Evolutionary conservation across 441 rosid genomes (phyloP).

Genomic region (Arabidopsis hybrid): DNA sequence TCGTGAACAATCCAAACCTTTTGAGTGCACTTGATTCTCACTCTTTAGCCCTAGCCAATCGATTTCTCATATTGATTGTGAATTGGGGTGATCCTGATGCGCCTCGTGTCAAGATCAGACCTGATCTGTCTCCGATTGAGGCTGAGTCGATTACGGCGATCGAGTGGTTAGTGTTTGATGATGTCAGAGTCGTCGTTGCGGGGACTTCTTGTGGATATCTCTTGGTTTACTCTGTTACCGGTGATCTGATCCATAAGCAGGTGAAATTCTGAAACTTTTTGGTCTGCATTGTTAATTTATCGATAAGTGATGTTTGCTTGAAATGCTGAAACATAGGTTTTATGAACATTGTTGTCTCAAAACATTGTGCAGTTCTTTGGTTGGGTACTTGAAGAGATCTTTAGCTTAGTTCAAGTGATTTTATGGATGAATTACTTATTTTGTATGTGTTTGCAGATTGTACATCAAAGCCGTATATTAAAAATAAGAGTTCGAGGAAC

Average conservation of each 20-base stretch:
- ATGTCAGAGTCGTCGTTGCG: constrained; percentile 64
- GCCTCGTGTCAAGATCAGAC: constrained; percentile 79
- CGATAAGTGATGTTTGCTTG: constrained; percentile 8
- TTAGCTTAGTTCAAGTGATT: not conserved
- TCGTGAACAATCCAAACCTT: constrained; percentile 63
- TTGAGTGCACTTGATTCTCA: constrained; percentile 77
- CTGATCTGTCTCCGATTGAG: constrained; percentile 81
- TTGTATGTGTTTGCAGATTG: constrained; percentile 49
- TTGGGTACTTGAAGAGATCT: not conserved
- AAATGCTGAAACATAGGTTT: not conserved
- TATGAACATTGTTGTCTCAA: constrained; percentile 3
- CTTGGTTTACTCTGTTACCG: constrained; percentile 68
- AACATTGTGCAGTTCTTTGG: constrained; percentile 1
- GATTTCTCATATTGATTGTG: constrained; percentile 58
- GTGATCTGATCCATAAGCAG: constrained; percentile 84
- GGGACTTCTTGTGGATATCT: constrained; percentile 91
- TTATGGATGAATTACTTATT: not conserved
- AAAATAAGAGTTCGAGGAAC: constrained; percentile 80
- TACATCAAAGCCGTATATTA: constrained; percentile 67
- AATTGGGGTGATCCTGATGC: constrained; percentile 72
- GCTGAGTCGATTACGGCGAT: constrained; percentile 73
- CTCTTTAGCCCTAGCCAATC: constrained; percentile 75
- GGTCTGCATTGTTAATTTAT: not conserved
- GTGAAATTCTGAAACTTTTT: constrained; percentile 36
- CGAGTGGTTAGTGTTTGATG: constrained; percentile 88